phyloP scores from a whole-genome alignment of 495 filamentous ascomycete species.

The Neurospora sp. region DNA sequence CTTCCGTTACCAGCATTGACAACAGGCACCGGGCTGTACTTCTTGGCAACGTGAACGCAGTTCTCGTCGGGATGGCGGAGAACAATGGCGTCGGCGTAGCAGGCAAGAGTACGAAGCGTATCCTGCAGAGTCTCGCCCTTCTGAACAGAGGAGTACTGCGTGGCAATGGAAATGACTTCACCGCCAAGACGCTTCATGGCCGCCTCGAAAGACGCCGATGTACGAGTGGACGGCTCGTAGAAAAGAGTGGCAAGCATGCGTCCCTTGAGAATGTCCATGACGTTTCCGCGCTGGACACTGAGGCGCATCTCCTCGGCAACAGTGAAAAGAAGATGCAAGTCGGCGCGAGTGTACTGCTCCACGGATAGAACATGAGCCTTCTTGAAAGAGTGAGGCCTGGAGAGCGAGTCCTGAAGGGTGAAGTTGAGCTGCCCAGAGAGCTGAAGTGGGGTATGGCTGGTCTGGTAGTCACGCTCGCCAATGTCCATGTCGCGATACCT shows the following conservation, averaged over 20 bases:
- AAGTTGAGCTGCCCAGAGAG: conserved; percentile 49
- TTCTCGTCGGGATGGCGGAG: conserved; percentile 79
- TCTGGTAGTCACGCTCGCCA: conserved; percentile 76
- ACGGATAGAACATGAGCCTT: conserved; percentile 80
- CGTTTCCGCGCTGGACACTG: conserved; percentile 80
- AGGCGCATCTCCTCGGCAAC: conserved; percentile 95
- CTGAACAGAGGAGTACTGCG: conserved; percentile 69
- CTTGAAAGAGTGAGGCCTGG: conserved; percentile 70
- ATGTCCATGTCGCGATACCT: conserved; percentile 78
- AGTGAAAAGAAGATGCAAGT: conserved; percentile 88
- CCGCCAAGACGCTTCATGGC: conserved; percentile 97
- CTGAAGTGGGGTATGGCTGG: conserved; percentile 66
- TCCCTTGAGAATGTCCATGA: conserved; percentile 77
- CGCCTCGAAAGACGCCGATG: conserved; percentile 90
- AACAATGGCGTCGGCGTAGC: conserved; percentile 89
- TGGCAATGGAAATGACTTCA: conserved; percentile 64
- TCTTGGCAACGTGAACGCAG: conserved; percentile 68
- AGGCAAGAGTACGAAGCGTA: conserved; percentile 83
- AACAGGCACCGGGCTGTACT: conserved; percentile 79
- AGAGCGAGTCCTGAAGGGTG: conserved; percentile 55
- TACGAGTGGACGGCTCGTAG: conserved; percentile 94
- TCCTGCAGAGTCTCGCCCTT: conserved; percentile 94
- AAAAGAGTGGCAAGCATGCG: conserved; percentile 84
- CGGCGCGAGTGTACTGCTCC: conserved; percentile 71
- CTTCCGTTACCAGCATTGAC: conserved; percentile 96